Evolutionary conservation across 2,329 filamentous ascomycete genomes (phyloP), one percentile per base, ranked within the genome.

Genomic region (Epichloe festucae): DNA sequence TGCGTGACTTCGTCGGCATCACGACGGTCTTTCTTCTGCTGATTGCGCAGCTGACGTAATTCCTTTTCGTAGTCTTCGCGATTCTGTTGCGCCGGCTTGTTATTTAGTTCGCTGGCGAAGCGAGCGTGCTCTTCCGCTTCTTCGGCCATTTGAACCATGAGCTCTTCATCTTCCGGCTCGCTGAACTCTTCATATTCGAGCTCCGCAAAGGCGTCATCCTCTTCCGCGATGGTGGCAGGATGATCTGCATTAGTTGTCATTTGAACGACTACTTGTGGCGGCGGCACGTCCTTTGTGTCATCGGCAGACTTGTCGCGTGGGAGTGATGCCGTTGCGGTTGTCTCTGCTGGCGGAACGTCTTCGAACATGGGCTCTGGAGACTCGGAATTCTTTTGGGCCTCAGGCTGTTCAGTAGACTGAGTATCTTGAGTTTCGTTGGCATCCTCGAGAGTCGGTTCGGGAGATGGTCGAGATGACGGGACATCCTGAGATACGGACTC

Each of bases 1-100:
- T 95, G 87, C 0, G 90, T 95, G 4, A 98, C 91, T 67, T 98
- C 93, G 61, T 98, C 94, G 0, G 94, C 91, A 64, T 98, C 93
- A 61, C 93, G 81, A 1, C 89, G 84, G 62, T 98, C 93, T 64
- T 95, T 95, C 69, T 94, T 95, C 63, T 98, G 93, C 64, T 98
- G 93, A n/a, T 73, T 84, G 31, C 93, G 87, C 3, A 98, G 75
- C 48, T 89, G 84, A 58, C 86, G 87, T 12, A 98, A 76, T 64
- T 98, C 91, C 53, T 77, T 77, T 59, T 98, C 91, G 63, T 95
- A 97, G 45, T 90, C 83, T 44, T 84, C 79, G 35, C 81, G 79
- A 58, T 85, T 88, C 58, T 90, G 80, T 4, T 73, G 71, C 17
- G 81, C 76, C 0, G 84, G 76, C 57, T 85, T 85, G 61, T 87